These are phyloP conservation scores for Barbatosphaeria neglecta DNA, from an alignment of 495 filamentous ascomycete species.

Conservation along the genomic window DNA sequence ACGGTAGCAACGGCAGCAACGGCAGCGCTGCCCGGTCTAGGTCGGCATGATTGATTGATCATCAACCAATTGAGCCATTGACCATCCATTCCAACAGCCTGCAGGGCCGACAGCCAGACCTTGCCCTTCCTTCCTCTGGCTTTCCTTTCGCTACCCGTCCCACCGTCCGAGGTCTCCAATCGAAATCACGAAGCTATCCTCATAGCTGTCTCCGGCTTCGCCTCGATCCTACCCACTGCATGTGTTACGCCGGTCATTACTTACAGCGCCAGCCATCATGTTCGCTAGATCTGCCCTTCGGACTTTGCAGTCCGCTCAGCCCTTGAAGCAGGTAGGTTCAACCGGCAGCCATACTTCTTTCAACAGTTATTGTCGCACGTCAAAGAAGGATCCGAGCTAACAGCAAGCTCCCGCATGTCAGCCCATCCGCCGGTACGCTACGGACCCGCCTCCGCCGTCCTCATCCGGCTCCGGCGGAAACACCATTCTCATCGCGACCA, in stretches of 20 bases:
- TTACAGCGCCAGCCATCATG: constrained; percentile 8
- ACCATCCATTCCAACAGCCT: too few relatives aligned
- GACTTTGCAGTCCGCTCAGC: constrained; percentile 16
- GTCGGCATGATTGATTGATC: too few relatives aligned
- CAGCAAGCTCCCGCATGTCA: constrained; percentile 3
- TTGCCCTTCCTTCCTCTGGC: too few relatives aligned
- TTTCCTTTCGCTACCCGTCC: too few relatives aligned
- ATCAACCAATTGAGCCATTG: too few relatives aligned
- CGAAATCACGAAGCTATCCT: too few relatives aligned
- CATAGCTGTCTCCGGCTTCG: too few relatives aligned
- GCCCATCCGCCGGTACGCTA: constrained; percentile 42
- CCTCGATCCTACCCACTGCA: neutral
- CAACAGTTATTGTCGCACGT: neutral
- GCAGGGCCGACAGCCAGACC: too few relatives aligned
- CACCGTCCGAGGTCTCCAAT: neutral
- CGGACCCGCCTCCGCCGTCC: constrained; percentile 25
- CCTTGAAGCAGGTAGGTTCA: constrained; percentile 17
- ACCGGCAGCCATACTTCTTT: too few relatives aligned
- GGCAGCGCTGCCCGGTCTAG: too few relatives aligned
- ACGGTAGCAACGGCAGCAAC: too few relatives aligned
- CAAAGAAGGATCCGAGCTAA: neutral
- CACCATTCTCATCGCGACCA: constrained; percentile 23
- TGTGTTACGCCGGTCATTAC: neutral
- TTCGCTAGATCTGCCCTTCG: constrained; percentile 19
- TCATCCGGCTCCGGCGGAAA: constrained; percentile 25